Percentiles rank a stretch among this genome's conserved stretches.
phyloP scores from a whole-genome alignment of 306 rosid genomes.

The Prunus fruticosa region DNA sequence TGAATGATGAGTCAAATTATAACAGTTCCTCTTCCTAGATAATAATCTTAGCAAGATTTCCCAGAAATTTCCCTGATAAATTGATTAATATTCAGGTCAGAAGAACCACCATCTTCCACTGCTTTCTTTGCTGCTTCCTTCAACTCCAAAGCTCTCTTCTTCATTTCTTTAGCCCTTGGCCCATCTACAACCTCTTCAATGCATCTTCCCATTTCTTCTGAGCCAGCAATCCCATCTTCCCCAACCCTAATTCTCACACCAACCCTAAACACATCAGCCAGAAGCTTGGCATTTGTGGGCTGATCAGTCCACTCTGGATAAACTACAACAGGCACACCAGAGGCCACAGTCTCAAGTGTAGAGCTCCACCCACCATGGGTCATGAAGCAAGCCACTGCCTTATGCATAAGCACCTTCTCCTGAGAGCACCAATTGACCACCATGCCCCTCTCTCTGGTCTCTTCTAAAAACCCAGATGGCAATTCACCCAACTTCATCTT shows the following conservation, averaged over 20 bases:
- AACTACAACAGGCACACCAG: conserved; percentile 53
- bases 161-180: conserved; percentile 25
- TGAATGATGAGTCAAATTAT: neutral
- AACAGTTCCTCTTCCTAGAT: neutral
- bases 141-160: conserved; percentile 37
- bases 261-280: conserved; percentile 32
- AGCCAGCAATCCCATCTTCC: conserved; percentile 26
- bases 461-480: conserved; percentile 30
- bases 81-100: conserved; percentile 30
- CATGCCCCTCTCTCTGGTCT: conserved; percentile 34
- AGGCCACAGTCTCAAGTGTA: conserved; percentile 35
- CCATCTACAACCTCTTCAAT: conserved; percentile 47
- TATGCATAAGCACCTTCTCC: conserved; percentile 56
- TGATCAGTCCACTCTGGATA: conserved; percentile 63
- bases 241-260: conserved; percentile 37
- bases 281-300: conserved; percentile 48
- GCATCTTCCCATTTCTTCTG: conserved; percentile 49
- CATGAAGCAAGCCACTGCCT: conserved; percentile 50
- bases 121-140: conserved; percentile 34
- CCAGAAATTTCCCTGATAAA: conserved; percentile 30
- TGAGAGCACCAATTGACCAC: conserved; percentile 60
- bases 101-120: conserved; percentile 42
- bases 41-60: neutral
- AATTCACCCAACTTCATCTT: conserved; percentile 2
- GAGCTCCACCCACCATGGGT: conserved; percentile 80